Percentiles rank a stretch among this genome's conserved stretches.
These are phyloP conservation scores for Lathyrus sativus DNA, from an alignment of 306 rosid genomes.

Conservation along the genomic window DNA sequence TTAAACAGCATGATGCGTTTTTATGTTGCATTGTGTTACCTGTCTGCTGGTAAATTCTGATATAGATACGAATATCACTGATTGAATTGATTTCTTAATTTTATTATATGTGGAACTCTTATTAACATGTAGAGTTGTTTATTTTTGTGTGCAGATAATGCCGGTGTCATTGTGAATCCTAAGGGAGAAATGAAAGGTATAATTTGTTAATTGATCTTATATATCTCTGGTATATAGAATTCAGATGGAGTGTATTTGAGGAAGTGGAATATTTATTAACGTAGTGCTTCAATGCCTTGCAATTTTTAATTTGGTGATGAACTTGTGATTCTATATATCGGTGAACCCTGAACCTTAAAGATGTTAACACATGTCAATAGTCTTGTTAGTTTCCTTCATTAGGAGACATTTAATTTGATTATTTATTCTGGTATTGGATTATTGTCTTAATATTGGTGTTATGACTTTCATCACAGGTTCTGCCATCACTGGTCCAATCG, in stretches of 20 bases:
- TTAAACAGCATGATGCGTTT: conserved; percentile 47
- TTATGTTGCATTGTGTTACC: conserved; percentile 47
- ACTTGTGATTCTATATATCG: too few species aligned
- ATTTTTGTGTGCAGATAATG: conserved; percentile 59
- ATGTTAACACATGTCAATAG: too few species aligned
- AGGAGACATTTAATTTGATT: too few species aligned
- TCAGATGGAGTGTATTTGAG: too few species aligned
- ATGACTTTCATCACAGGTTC: conserved; percentile 50
- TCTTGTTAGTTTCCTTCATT: not conserved
- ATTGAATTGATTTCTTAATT: too few species aligned
- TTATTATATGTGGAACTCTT: too few species aligned
- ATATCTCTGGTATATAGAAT: not conserved
- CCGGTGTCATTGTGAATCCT: conserved; percentile 86
- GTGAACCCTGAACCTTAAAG: too few species aligned
- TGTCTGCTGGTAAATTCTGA: conserved; percentile 48
- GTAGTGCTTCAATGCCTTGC: too few species aligned
- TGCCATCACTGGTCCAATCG: conserved; percentile 88
- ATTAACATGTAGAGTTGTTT: too few species aligned
- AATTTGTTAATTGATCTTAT: not conserved
- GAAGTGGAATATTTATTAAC: too few species aligned
- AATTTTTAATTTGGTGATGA: too few species aligned
- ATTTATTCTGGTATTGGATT: not conserved
- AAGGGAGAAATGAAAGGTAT: conserved; percentile 94
- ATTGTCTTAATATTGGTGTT: not conserved
- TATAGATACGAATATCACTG: too few species aligned